These are phyloP conservation scores for Penicillium italicum DNA, from an alignment of 2,329 filamentous ascomycete species.

Conservation along the genomic window DNA sequence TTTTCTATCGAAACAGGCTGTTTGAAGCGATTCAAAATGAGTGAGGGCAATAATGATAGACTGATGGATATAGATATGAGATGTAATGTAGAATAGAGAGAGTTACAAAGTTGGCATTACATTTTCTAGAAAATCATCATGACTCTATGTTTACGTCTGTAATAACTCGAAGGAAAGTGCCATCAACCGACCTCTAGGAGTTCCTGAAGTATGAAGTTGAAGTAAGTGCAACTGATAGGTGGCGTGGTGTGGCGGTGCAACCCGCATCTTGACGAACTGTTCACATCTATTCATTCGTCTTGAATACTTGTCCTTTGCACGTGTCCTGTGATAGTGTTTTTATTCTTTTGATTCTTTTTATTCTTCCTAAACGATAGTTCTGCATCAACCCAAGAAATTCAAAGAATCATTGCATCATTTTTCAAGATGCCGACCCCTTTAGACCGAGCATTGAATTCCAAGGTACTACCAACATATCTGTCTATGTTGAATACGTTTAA, in stretches of 20 bases:
- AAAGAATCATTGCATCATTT: neutral
- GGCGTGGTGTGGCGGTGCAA: conserved; percentile 7
- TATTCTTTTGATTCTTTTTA: neutral
- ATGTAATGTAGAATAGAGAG: neutral
- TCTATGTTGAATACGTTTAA: neutral
- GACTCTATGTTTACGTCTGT: neutral
- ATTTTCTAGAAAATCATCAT: neutral
- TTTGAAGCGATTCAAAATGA: neutral
- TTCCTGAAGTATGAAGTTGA: neutral
- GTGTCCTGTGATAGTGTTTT: neutral
- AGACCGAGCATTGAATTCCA: conserved; percentile 66
- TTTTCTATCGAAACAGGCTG: neutral
- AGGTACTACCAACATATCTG: conserved; percentile 47
- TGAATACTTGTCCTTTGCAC: conserved; percentile 5
- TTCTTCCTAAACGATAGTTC: neutral
- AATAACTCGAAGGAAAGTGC: neutral
- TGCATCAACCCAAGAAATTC: neutral
- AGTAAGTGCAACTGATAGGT: neutral
- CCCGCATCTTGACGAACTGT: neutral
- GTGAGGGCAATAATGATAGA: neutral
- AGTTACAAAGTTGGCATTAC: neutral
- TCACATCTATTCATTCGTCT: neutral
- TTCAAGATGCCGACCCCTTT: conserved; percentile 63
- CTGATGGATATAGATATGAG: neutral
- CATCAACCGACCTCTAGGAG: neutral